Evolutionary conservation across 192 early-diverging fungal genomes (phyloP).

Genomic region (Spizellomyces sp.): DNA sequence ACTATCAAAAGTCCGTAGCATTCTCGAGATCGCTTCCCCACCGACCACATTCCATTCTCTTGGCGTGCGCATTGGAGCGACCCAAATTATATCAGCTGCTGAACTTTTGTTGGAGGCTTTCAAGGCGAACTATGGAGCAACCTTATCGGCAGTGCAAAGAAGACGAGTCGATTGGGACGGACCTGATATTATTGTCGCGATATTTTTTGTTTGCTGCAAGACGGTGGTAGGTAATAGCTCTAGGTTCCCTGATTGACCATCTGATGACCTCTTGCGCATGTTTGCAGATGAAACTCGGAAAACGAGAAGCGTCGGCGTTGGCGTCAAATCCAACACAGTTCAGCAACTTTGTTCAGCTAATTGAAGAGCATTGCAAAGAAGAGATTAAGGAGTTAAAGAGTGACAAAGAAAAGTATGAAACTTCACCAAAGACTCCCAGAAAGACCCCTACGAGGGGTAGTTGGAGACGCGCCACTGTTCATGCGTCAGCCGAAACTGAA

Average conservation of each 20-base stretch:
- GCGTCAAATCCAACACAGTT: constrained; percentile 10
- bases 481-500: not conserved
- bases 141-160: not conserved
- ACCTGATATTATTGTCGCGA: constrained; percentile 13
- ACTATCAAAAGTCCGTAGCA: not conserved
- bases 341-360: constrained; percentile 7
- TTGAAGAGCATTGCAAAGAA: constrained; percentile 26
- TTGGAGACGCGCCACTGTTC: not conserved
- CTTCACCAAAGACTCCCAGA: not conserved
- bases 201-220: constrained; percentile 15
- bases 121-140: not conserved
- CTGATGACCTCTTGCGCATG: not conserved
- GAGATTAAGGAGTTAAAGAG: constrained; percentile 14
- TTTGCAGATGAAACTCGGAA: constrained; percentile 12
- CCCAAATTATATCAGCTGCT: constrained; percentile 15
- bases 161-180: constrained; percentile 9
- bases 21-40: constrained; percentile 12
- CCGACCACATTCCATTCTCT: constrained; percentile 5
- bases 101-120: constrained; percentile 11
- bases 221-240: constrained; percentile 3
- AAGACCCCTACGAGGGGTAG: not conserved
- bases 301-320: constrained; percentile 4
- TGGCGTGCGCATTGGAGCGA: constrained; percentile 22
- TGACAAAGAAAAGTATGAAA: not conserved
- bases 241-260: not conserved